Evolutionary conservation across 1,284 basidiomycete genomes (phyloP), one percentile per base, ranked within the genome.

Genomic region (Porodaedalea pini): DNA sequence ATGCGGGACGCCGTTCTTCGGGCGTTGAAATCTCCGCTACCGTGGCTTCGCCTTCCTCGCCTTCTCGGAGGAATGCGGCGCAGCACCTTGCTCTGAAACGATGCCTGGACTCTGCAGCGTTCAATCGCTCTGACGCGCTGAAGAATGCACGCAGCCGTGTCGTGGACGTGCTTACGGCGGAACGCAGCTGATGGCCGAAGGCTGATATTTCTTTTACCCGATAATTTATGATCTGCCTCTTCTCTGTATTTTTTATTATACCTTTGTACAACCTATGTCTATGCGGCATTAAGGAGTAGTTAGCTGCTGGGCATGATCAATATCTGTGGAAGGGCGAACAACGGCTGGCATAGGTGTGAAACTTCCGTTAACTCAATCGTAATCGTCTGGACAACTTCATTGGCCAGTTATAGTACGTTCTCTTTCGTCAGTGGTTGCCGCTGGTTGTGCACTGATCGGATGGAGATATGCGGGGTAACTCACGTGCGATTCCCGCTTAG

Each of bases 101-200:
- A 4, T 75, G 74, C 32, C 70, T 88, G 31, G 85, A 81, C 4
- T 79, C 74, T 58, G 69, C 74, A 21, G 83, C 81, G 62, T 88
- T 88, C 68, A 85, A 88, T 50, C 62, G 63, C 48, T 52, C 59
- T 32, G 54, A 57, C 58, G 64, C 65, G 32, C 66, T 88, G 57
- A 84, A 88, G 65, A 84, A 88, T 58, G 85, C 85, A 41, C 76
- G 82, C 58, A 86, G 88, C 68, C 71, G 75, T 10, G 83, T 81
- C 40, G 83, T 86, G 53, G 86, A 88, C 4, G 27, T 51, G 32
- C 48, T 59, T 27, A 44, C 53, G 23, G 21, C 40, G 5, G 48
- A 52, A 36, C 17, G 23, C 15, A 32, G 21, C 4, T 29, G 25
- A 15, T 52, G 40, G 50, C 39, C 48, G 25, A 39, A 32, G 32